These are phyloP conservation scores for Penicillium sp. DNA, from an alignment of 2,329 filamentous ascomycete genomes.

Conservation along the genomic window DNA sequence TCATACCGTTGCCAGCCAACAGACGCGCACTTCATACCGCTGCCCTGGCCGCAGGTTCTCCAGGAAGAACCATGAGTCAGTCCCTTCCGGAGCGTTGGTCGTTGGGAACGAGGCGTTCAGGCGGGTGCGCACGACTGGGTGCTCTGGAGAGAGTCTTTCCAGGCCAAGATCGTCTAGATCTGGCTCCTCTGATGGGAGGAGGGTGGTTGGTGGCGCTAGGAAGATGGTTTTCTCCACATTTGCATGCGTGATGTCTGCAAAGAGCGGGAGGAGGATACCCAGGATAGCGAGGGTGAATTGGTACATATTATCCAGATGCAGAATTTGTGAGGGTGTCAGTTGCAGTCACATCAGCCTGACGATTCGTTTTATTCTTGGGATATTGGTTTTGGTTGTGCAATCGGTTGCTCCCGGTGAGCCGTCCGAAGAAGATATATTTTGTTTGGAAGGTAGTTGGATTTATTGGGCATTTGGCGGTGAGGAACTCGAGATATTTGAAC, in stretches of 20 bases:
- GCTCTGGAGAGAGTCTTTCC: slow-evolving; percentile 59
- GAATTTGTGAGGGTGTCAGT: too few species aligned
- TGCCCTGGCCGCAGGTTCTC: slow-evolving; percentile 65
- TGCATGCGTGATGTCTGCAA: slow-evolving; percentile 43
- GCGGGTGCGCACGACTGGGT: slow-evolving; percentile 58
- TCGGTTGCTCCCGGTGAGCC: too few species aligned
- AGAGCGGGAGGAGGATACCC: slow-evolving; percentile 18
- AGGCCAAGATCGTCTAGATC: slow-evolving; percentile 62
- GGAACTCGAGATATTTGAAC: neutral
- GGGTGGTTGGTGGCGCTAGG: slow-evolving; percentile 61
- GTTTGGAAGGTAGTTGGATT: slow-evolving; percentile 1
- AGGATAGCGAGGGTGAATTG: slow-evolving; percentile 7
- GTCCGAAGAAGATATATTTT: slow-evolving; percentile 12
- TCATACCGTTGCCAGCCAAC: slow-evolving; percentile 87
- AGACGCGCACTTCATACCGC: slow-evolving; percentile 87
- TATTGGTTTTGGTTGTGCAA: too few species aligned
- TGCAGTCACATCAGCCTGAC: too few species aligned
- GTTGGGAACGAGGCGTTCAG: slow-evolving; percentile 68
- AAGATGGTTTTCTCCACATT: slow-evolving; percentile 95
- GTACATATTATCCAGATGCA: slow-evolving; percentile 9
- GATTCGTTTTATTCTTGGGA: neutral
- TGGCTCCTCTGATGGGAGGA: slow-evolving; percentile 56
- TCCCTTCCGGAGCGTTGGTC: slow-evolving; percentile 52
- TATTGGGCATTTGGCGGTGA: slow-evolving; percentile 7
- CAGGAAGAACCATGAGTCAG: slow-evolving; percentile 75